These are phyloP conservation scores for Diaporthe nobilis DNA, from an alignment of 2,329 filamentous ascomycete genomes.

Conservation along the genomic window DNA sequence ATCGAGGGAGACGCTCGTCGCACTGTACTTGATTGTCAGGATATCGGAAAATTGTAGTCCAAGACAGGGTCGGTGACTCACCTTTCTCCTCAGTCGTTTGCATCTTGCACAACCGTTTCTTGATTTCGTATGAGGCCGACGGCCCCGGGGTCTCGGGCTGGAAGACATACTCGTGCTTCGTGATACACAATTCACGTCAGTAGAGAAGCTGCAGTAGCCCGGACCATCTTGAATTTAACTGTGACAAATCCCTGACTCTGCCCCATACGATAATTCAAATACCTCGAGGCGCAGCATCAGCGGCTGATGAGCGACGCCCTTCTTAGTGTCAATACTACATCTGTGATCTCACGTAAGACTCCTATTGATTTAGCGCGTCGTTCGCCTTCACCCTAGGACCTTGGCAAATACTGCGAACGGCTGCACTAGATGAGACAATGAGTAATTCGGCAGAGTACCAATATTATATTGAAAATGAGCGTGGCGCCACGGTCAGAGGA, in stretches of 20 bases:
- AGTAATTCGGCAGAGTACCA: not conserved
- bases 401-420: not conserved
- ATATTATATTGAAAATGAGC: not conserved
- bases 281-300: slow-evolving; percentile 20
- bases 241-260: not conserved
- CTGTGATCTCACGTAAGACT: slow-evolving; percentile 32
- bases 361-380: not conserved
- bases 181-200: not conserved
- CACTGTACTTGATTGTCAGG: slow-evolving; percentile 43
- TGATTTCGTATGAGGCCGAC: slow-evolving; percentile 34
- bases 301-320: not conserved
- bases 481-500: not conserved
- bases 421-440: not conserved
- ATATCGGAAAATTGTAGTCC: not conserved
- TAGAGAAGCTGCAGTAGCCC: not conserved
- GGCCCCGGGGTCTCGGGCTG: not conserved
- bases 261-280: not conserved
- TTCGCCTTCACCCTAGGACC: not conserved
- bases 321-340: not conserved
- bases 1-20: slow-evolving; percentile 65
- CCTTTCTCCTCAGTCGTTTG: slow-evolving; percentile 36
- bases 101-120: slow-evolving; percentile 34
- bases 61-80: not conserved
- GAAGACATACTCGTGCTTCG: slow-evolving; percentile 8
- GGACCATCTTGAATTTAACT: not conserved